Evolutionary conservation across 768 basidiomycete species (phyloP).

Genomic region (Lentinula detonsa): DNA sequence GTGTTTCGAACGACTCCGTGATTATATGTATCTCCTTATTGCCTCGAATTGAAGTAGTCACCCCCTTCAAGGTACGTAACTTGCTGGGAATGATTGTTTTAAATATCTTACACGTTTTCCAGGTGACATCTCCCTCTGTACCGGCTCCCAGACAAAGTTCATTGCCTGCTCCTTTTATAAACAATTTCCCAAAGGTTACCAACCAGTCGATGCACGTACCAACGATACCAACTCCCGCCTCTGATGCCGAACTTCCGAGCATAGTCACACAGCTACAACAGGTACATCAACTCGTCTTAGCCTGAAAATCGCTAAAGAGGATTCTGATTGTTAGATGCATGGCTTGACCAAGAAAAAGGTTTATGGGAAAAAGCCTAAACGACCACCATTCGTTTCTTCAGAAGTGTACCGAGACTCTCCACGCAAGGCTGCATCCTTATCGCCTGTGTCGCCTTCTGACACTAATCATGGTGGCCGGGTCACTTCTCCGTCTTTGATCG

Average conservation of each 20-base stretch:
- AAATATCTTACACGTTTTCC: constrained; percentile 5
- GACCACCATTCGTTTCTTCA: constrained; percentile 41
- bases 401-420: constrained; percentile 1
- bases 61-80: constrained; percentile 2
- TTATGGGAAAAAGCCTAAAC: constrained; percentile 44
- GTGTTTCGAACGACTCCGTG: neutral
- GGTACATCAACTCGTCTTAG: neutral
- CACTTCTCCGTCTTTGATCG: constrained; percentile 3
- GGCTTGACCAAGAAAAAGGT: constrained; percentile 68
- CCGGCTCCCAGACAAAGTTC: neutral
- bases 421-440: constrained; percentile 5
- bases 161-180: neutral
- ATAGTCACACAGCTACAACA: constrained; percentile 61
- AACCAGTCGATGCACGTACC: neutral
- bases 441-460: constrained; percentile 5
- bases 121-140: neutral
- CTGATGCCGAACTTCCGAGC: constrained; percentile 31
- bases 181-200: neutral
- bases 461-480: constrained; percentile 5
- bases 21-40: neutral
- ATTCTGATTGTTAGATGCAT: constrained; percentile 28
- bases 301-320: neutral
- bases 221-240: constrained; percentile 8
- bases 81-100: constrained; percentile 1
- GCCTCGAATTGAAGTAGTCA: neutral